Percentiles rank a stretch among this genome's conserved stretches.
phyloP scores from a whole-genome alignment of 208 protist genomes.

The Trypanosoma grayi region DNA sequence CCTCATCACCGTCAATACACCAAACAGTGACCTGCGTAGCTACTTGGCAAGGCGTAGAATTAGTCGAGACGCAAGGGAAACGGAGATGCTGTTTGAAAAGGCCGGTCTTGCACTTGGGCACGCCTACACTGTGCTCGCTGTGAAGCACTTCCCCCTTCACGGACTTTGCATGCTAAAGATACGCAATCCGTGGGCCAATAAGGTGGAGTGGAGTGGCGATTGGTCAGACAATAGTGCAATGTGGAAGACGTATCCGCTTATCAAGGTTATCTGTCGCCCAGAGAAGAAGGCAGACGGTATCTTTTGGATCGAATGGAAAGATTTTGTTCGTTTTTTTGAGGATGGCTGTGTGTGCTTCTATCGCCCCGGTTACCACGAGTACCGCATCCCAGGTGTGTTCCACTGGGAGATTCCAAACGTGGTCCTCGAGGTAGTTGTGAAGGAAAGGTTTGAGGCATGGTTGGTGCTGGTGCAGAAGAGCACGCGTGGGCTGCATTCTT shows the following conservation, averaged over 20 bases:
- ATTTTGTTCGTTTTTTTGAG: conserved; percentile 21
- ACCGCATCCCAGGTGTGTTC: conserved; percentile 45
- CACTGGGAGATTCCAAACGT: conserved; percentile 25
- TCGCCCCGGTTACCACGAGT: conserved; percentile 30
- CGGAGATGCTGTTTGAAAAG: no score
- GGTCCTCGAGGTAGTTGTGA: conserved; percentile 41
- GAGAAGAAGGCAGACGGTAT: conserved; percentile 5
- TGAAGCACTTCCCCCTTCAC: no score
- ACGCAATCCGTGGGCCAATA: no score
- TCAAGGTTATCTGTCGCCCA: background rate
- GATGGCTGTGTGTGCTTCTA: conserved; percentile 18
- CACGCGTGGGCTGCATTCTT: conserved; percentile 16
- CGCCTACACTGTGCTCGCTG: no score
- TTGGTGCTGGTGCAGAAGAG: conserved; percentile 40
- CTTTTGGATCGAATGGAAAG: conserved; percentile 31
- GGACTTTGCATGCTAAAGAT: no score
- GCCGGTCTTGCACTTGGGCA: no score
- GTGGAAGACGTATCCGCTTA: background rate
- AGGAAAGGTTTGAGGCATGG: conserved; percentile 31
- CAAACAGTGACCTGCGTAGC: conserved; percentile 35
- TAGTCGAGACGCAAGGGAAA: no score
- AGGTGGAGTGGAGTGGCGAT: no score
- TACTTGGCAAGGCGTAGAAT: no score
- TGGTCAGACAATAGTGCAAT: conserved; percentile 40
- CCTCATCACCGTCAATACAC: conserved; percentile 15